These are phyloP conservation scores for Sisymbrium altissimum DNA, from an alignment of 345 rosid species.

Conservation along the genomic window DNA sequence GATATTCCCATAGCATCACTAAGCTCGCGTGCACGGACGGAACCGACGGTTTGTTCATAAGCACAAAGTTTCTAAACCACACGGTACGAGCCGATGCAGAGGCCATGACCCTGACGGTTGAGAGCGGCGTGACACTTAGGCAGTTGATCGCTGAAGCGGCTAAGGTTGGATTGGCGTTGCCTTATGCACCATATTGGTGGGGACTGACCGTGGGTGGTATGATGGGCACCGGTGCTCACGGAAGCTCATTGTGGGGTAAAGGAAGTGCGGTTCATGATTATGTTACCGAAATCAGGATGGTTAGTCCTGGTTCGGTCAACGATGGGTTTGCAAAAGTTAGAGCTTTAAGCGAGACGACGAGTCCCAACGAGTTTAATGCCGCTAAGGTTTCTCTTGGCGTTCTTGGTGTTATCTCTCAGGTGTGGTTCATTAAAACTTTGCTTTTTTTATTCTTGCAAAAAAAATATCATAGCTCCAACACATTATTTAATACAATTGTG, in stretches of 20 bases:
- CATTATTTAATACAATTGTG: background rate
- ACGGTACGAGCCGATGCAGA: conserved; percentile 30
- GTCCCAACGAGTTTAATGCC: conserved; percentile 46
- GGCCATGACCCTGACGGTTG: conserved; percentile 52
- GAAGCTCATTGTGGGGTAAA: conserved; percentile 72
- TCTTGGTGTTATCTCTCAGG: conserved; percentile 89
- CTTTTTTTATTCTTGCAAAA: background rate
- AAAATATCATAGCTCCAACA: background rate
- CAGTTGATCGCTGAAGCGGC: conserved; percentile 63
- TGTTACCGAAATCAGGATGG: conserved; percentile 50
- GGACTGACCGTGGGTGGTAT: conserved; percentile 79
- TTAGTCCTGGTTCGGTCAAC: conserved; percentile 46
- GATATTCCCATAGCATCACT: conserved; percentile 68
- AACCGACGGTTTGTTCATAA: conserved; percentile 53
- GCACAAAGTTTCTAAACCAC: conserved; percentile 57
- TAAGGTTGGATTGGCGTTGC: conserved; percentile 59
- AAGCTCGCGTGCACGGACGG: conserved; percentile 71
- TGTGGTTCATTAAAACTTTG: background rate
- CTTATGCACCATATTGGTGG: conserved; percentile 89
- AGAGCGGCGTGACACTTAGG: conserved; percentile 68
- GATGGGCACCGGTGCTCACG: conserved; percentile 80
- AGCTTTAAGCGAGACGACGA: conserved; percentile 31
- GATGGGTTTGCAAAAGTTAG: conserved; percentile 52
- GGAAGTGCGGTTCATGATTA: conserved; percentile 83
- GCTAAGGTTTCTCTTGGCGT: conserved; percentile 81